A percentile compares a stretch with the other conserved stretches of the same genome.
Conservation (phyloP, 129 eudicot genomes). For the Cynara cardunculus region DNA sequence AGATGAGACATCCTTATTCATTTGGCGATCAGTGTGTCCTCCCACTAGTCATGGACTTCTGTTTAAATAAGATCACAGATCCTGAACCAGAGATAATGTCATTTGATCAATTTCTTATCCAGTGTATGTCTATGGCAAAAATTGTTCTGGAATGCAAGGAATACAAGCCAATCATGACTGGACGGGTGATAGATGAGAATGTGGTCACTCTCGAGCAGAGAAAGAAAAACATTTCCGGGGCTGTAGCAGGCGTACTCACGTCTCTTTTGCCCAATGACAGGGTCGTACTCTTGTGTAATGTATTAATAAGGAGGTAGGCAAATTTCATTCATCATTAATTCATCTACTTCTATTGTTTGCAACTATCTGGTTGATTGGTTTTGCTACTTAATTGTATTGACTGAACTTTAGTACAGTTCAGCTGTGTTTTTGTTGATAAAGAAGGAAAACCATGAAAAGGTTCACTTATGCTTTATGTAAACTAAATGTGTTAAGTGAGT, state of each 20-base stretch:
- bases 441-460: not conserved
- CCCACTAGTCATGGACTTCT: constrained; percentile 67
- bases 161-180: constrained; percentile 73
- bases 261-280: constrained; percentile 82
- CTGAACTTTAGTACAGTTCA: constrained; percentile 1
- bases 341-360: constrained; percentile 6
- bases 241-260: constrained; percentile 60
- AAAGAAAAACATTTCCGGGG: constrained; percentile 72
- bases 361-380: not conserved
- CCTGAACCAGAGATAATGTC: constrained; percentile 77
- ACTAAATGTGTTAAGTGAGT: not conserved
- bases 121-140: constrained; percentile 84
- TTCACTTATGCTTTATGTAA: not conserved
- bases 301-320: constrained; percentile 71
- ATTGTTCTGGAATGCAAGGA: constrained; percentile 90
- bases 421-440: not conserved
- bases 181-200: constrained; percentile 77
- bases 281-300: constrained; percentile 78
- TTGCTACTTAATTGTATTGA: not conserved
- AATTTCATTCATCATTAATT: not conserved
- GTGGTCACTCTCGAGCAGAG: constrained; percentile 60
- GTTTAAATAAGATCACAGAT: constrained; percentile 71
- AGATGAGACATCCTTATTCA: constrained; percentile 87
- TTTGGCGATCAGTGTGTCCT: constrained; percentile 90
- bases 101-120: constrained; percentile 75